A percentile compares a stretch with the other conserved stretches of the same genome.
phyloP scores from a whole-genome alignment of 163 green algal species.

The Scenedesmus sp. region DNA sequence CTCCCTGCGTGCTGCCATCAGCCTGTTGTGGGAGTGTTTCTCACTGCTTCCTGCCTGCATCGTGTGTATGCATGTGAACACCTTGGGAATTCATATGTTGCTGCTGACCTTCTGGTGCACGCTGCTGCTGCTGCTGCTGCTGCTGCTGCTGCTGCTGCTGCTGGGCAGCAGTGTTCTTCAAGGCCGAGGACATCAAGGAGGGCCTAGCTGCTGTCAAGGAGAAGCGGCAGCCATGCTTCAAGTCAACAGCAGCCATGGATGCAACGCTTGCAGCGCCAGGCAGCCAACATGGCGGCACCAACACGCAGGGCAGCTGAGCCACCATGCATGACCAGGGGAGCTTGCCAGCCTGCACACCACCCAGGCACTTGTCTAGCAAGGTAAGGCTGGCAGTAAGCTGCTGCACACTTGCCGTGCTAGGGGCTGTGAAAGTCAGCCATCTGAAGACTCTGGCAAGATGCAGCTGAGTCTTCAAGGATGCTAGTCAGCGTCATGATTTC shows the following conservation, averaged over 20 bases:
- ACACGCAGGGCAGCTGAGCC: neutral
- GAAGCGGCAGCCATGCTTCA: conserved; percentile 45
- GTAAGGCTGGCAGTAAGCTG: too few species aligned
- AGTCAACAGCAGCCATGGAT: conserved; percentile 21
- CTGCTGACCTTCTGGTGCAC: neutral
- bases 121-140: neutral
- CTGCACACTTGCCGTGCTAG: too few species aligned
- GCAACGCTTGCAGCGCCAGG: neutral
- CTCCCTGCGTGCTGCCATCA: too few species aligned
- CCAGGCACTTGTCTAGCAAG: too few species aligned
- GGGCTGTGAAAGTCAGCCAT: too few species aligned
- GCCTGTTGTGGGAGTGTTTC: too few species aligned
- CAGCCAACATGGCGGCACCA: neutral
- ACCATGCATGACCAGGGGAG: neutral
- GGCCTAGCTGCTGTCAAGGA: conserved; percentile 39
- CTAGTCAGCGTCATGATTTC: too few species aligned
- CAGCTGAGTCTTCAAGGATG: too few species aligned
- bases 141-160: conserved; percentile 3
- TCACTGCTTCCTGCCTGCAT: too few species aligned
- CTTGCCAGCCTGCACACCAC: too few species aligned
- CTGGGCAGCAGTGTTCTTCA: conserved; percentile 29
- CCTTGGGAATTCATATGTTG: neutral
- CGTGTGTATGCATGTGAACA: too few species aligned
- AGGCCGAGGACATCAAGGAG: conserved; percentile 35
- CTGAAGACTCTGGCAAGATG: too few species aligned